Percentiles rank a stretch among this genome's conserved stretches.
Evolutionary conservation across 306 rosid genomes (phyloP).

Genomic region (Hippophae gyantsensis): DNA sequence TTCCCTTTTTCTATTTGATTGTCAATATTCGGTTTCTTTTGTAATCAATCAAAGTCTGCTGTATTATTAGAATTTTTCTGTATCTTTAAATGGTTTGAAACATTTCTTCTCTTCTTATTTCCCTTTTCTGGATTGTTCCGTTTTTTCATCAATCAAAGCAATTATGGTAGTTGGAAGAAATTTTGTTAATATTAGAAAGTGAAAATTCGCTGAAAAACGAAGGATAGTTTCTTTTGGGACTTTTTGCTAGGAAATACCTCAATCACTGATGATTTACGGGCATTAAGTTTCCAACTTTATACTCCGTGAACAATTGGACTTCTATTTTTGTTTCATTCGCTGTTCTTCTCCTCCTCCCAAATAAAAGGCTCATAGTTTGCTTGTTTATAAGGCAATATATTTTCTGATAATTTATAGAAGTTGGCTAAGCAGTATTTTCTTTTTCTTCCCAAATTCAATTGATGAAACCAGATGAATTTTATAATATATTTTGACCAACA

Average conservation of each 20-base stretch:
- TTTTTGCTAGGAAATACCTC: neutral
- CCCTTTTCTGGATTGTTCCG: conserved; percentile 13
- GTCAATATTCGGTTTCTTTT: neutral
- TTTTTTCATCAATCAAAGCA: conserved; percentile 3
- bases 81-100: neutral
- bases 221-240: neutral
- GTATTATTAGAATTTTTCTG: conserved; percentile 7
- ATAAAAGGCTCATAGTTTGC: neutral
- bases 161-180: conserved; percentile 13
- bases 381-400: neutral
- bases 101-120: neutral
- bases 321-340: too few species aligned
- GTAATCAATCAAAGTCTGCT: neutral
- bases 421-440: neutral
- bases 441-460: neutral
- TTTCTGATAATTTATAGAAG: neutral
- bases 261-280: neutral
- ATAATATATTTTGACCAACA: conserved; percentile 4
- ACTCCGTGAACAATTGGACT: neutral
- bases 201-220: conserved; percentile 3
- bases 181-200: conserved; percentile 12
- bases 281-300: neutral
- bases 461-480: neutral
- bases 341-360: too few species aligned
- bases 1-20: neutral